Evolutionary conservation across 768 basidiomycete species (phyloP).

Genomic region (Boletus rubescentipes): DNA sequence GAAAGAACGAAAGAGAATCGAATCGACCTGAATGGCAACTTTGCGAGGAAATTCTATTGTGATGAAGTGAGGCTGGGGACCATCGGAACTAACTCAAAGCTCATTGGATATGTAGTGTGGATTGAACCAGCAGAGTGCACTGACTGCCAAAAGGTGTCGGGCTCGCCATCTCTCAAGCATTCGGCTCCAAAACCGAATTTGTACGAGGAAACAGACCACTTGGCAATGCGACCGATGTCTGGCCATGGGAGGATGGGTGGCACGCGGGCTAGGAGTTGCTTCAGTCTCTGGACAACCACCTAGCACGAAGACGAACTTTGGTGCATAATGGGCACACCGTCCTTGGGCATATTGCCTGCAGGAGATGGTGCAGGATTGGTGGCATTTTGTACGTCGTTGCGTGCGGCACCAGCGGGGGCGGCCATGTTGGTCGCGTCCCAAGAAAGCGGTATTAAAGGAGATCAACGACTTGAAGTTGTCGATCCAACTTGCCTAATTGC

Average conservation of each 20-base stretch:
- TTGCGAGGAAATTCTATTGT: conserved; percentile 91
- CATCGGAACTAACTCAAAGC: conserved; percentile 65
- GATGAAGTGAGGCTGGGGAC: conserved; percentile 95
- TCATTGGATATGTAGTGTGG: not conserved
- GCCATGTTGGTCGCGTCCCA: conserved; percentile 13
- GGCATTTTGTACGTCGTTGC: conserved; percentile 16
- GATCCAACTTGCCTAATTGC: not conserved
- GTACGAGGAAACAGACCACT: conserved; percentile 95
- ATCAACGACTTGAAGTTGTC: no score
- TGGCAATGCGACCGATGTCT: conserved; percentile 83
- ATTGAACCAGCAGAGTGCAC: conserved; percentile 29
- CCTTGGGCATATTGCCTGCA: conserved; percentile 25
- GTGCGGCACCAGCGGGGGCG: not conserved
- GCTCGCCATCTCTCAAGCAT: conserved; percentile 83
- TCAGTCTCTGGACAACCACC: not conserved
- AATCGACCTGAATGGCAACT: conserved; percentile 78
- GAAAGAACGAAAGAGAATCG: not conserved
- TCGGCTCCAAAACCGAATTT: conserved; percentile 97
- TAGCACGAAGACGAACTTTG: conserved; percentile 27
- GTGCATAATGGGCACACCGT: conserved; percentile 41
- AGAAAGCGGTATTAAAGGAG: no score
- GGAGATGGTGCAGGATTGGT: conserved; percentile 14
- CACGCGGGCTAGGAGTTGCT: conserved; percentile 29
- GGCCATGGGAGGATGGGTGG: conserved; percentile 67
- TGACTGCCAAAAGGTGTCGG: conserved; percentile 98